Evolutionary conservation across 345 rosid species (phyloP), one percentile per base, ranked within the genome.

Genomic region (Boechera divaricarpa): DNA sequence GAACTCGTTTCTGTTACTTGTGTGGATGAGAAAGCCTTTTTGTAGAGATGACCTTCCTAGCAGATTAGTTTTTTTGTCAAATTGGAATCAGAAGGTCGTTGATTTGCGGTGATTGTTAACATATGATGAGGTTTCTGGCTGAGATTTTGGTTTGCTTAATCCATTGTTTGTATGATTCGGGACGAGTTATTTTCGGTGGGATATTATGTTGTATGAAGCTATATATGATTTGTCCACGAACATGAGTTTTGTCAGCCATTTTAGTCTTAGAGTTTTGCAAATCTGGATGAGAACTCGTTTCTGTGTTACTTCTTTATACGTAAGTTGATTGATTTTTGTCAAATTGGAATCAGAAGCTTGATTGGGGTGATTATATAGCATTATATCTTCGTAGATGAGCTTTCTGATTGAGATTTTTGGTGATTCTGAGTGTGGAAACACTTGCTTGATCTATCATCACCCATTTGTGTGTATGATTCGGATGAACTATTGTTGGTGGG

Each of bases 81-180:
- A 58, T 58, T n/a, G 26, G 26, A 33, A 9, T 58, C 41, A 58
- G 26, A 33, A n/a, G 8, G 8, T 60, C 31, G 7, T 59, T 7
- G 4, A 60, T 9, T 59, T 18, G 6, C 45, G 45, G n/a, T 16
- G 44, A 59, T 59, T 59, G 6, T 58, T 32, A 58, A 39, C 21
- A 13, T 56, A 4, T 9, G 42, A 38, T 26, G 5, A 13, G 2
- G 5, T 51, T 58, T 35, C 26, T 18, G 8, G 15, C 10, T 64
- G 55, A 28, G 13, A 28, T n/a, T 64, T 64, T 64, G 67, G 33
- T 31, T 21, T 62, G 33, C 67, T 39, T 39, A 21, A 49, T 51
- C 5, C 12, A 51, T 51, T 18, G 5, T 9, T 47, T 47, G 4
- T 33, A n/a, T 59, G 44, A 16, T 59, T 58, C 8, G 4, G 18